Evolutionary conservation across 768 basidiomycete species (phyloP), one percentile per base, ranked within the genome.

Genomic region (Roridomyces roridus): DNA sequence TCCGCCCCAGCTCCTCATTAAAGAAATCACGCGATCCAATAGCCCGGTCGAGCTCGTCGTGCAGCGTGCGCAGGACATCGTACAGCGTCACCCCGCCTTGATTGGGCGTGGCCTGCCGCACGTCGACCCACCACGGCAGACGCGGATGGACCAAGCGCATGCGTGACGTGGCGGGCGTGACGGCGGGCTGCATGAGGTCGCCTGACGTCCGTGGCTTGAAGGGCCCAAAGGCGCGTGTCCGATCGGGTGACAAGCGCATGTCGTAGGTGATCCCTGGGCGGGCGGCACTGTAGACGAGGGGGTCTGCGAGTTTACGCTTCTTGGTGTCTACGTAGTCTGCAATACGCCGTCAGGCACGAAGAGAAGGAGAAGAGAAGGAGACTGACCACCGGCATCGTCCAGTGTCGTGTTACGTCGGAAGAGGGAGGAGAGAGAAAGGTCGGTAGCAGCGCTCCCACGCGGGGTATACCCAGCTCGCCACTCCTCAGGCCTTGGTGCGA

Each of bases 121-220:
- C 73, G 53, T 83, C 80, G 60, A 84, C 75, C 61, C 74, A 79
- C 83, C 83, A 84, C 20, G 82, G 82, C 9, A 80, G 65, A 48
- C 72, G 73, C 1, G 72, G 55, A 63, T 80, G 77, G 60, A 75
- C 78, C 48, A 84, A 60, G 24, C 77, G 76, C 77, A 84, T 82
- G 58, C 67, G 67, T 17, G 64, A 63, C 9, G 76, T 67, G 8
- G 76, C 74, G 1, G 82, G 82, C 44, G 70, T 71, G 20, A 78
- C 78, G 24, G 73, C 75, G 29, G 76, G 74, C 34, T 74, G 74
- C 26, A 67, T 65, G 62, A 83, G 71, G 55, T 83, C 81, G 41
- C 23, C 6, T 20, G n/a, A 31, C 17, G 23, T 48, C n/a, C 14
- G 26, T 2, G 58, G 58, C 46, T 25, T 25, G 47, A 54, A 59